These are phyloP conservation scores for Melampsora larici-populina DNA, from an alignment of 1,284 basidiomycete genomes.

Conservation along the genomic window DNA sequence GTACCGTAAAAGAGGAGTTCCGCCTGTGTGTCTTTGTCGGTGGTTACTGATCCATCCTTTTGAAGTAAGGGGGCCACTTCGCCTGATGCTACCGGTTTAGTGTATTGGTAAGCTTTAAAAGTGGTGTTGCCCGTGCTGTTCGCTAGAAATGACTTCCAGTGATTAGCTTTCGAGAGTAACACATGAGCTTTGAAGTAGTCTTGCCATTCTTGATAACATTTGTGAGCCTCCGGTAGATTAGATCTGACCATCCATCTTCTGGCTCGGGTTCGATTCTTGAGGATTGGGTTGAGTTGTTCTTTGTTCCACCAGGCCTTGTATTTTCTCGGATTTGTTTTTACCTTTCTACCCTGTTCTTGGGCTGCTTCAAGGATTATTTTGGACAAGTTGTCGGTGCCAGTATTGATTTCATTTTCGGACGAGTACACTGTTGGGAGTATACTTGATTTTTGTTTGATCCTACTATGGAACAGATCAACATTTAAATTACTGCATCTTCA, in stretches of 20 bases:
- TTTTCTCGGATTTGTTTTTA: neutral
- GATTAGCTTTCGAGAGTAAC: neutral
- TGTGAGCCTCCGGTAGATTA: neutral
- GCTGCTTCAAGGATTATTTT: neutral
- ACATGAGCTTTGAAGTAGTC: neutral
- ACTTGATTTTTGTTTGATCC: too few relatives aligned
- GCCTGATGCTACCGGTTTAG: neutral
- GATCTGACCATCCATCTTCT: conserved; percentile 3
- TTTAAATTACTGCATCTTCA: too few relatives aligned
- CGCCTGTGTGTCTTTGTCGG: conserved; percentile 6
- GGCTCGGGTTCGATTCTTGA: conserved; percentile 6
- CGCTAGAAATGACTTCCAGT: conserved; percentile 9
- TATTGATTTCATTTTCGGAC: too few relatives aligned
- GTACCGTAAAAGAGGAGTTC: neutral
- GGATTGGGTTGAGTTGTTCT: neutral
- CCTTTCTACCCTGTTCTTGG: neutral
- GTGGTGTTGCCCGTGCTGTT: neutral
- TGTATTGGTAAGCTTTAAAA: conserved; percentile 7
- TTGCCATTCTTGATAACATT: conserved; percentile 11
- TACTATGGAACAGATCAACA: too few relatives aligned
- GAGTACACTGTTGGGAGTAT: too few relatives aligned
- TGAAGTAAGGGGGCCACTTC: neutral
- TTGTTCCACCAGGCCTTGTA: conserved; percentile 23
- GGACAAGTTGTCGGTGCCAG: too few relatives aligned
- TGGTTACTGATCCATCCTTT: neutral